Evolutionary conservation across 2,329 filamentous ascomycete species (phyloP).

Genomic region (Ophiostoma perfectum): DNA sequence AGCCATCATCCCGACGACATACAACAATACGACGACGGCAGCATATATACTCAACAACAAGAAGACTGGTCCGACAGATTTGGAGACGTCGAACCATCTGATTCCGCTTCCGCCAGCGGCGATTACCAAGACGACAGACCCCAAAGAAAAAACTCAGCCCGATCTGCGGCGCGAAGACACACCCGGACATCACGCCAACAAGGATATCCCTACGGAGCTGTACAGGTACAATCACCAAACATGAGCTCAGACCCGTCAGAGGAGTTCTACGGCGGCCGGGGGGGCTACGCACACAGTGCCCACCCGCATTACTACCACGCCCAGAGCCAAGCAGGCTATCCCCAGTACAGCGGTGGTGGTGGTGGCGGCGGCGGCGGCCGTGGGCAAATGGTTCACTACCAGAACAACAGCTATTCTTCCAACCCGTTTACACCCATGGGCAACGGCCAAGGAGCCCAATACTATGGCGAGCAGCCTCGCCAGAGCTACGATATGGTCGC

Average conservation of each 20-base stretch:
- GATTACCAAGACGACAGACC: slow-evolving; percentile 30
- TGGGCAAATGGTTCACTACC: slow-evolving; percentile 30
- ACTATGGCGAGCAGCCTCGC: slow-evolving; percentile 32
- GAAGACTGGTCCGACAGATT: slow-evolving; percentile 36
- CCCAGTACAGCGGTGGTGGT: slow-evolving; percentile 32
- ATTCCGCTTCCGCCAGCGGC: slow-evolving; percentile 51
- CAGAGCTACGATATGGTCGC: slow-evolving; percentile 33
- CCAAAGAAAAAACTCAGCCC: slow-evolving; percentile 37
- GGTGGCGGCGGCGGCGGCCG: slow-evolving; percentile 29
- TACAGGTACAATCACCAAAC: slow-evolving; percentile 41
- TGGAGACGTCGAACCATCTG: slow-evolving; percentile 51
- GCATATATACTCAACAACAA: slow-evolving; percentile 29
- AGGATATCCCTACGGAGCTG: slow-evolving; percentile 24
- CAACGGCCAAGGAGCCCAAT: slow-evolving; percentile 25
- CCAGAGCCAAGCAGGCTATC: slow-evolving; percentile 46
- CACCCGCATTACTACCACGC: slow-evolving; percentile 36
- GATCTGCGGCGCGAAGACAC: slow-evolving; percentile 37
- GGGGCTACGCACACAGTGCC: slow-evolving; percentile 32
- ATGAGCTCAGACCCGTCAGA: slow-evolving; percentile 62
- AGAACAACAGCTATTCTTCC: slow-evolving; percentile 30
- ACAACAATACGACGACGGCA: slow-evolving; percentile 22
- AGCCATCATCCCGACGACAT: slow-evolving; percentile 24
- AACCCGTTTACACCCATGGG: slow-evolving; percentile 42
- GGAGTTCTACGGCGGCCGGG: slow-evolving; percentile 45
- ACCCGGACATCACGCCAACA: slow-evolving; percentile 25